Percentiles rank a stretch among this genome's conserved stretches.
phyloP scores from a whole-genome alignment of 352 stramenopile genomes.

The Phytophthora sansomeana region DNA sequence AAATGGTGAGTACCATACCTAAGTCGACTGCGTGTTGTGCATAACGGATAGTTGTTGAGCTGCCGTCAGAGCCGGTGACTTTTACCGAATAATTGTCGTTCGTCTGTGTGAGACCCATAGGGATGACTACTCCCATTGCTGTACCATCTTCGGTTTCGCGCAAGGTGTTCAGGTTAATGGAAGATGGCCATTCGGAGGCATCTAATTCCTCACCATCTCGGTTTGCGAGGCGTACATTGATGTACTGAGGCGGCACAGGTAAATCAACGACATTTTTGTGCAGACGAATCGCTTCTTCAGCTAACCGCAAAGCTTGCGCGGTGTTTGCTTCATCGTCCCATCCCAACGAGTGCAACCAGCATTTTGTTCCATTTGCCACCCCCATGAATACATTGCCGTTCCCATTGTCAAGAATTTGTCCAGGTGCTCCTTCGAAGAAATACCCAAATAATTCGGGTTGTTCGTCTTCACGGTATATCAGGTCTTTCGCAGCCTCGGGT shows the following conservation, averaged over 20 bases:
- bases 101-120: too few species aligned
- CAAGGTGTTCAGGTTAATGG: neutral
- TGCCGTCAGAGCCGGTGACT: too few species aligned
- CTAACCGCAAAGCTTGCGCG: neutral
- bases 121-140: too few species aligned
- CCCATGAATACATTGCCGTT: slow-evolving; percentile 15
- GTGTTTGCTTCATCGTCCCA: neutral
- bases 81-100: too few species aligned
- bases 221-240: neutral
- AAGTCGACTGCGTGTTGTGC: too few species aligned
- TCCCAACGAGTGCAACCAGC: neutral
- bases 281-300: neutral
- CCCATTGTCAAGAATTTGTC: slow-evolving; percentile 23
- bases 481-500: neutral
- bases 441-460: slow-evolving; percentile 20
- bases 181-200: neutral
- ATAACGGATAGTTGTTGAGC: too few species aligned
- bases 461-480: slow-evolving; percentile 7
- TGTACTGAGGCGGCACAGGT: neutral
- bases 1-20: neutral
- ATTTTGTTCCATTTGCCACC: slow-evolving; percentile 14
- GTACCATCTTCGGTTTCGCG: too few species aligned
- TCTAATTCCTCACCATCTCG: neutral
- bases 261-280: neutral
- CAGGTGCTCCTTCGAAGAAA: slow-evolving; percentile 4